Conservation (phyloP, 805 yeast genomes). For the Candida endomychidarum region DNA sequence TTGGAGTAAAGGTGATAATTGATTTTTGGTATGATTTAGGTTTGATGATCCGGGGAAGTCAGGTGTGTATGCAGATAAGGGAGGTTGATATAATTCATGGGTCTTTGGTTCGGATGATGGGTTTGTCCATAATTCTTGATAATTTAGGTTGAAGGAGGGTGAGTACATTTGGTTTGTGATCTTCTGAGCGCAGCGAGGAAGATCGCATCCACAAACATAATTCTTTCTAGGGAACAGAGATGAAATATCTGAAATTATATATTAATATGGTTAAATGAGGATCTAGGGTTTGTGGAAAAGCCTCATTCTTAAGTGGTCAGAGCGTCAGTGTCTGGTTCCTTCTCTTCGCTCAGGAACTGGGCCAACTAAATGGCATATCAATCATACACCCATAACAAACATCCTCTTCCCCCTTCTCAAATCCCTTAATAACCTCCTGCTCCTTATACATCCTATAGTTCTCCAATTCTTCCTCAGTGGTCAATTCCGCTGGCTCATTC, state of each 20-base stretch:
- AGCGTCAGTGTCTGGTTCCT: too few species aligned
- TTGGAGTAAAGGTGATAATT: constrained; percentile 17
- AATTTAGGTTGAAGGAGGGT: constrained; percentile 14
- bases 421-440: constrained; percentile 7
- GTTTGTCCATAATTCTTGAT: constrained; percentile 15
- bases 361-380: constrained; percentile 43
- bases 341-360: too few species aligned
- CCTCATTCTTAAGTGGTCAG: too few species aligned
- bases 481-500: constrained; percentile 50
- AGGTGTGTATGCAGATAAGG: constrained; percentile 54
- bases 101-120: constrained; percentile 17
- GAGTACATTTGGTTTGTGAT: too few species aligned
- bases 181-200: too few species aligned
- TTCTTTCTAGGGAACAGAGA: too few species aligned
- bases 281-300: too few species aligned
- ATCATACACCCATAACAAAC: constrained; percentile 80
- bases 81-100: constrained; percentile 43
- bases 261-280: too few species aligned
- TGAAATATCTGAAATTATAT: too few species aligned
- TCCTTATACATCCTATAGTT: neutral
- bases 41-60: constrained; percentile 34
- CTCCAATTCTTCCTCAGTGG: constrained; percentile 34
- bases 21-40: constrained; percentile 8
- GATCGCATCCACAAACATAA: neutral
- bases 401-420: constrained; percentile 13